Conservation (phyloP, 768 basidiomycete species). For the Amanita inopinata region DNA sequence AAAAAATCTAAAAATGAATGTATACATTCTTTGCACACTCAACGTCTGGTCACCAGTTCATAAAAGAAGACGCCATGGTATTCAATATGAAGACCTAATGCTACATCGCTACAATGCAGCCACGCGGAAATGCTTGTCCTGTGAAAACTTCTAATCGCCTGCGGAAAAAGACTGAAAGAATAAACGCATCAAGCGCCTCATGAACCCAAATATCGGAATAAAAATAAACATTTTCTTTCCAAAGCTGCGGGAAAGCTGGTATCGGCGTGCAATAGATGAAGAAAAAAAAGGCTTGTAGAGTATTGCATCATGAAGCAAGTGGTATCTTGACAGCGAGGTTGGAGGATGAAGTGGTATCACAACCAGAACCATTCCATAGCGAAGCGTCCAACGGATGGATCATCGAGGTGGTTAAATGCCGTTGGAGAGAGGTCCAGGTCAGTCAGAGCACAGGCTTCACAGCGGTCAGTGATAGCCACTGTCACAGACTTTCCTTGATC, state of each 20-base stretch:
- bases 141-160: constrained; percentile 14
- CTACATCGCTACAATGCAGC: constrained; percentile 11
- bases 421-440: constrained; percentile 56
- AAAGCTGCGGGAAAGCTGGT: constrained; percentile 1
- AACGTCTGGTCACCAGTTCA: constrained; percentile 1
- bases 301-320: background rate
- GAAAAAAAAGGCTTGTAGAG: constrained; percentile 10
- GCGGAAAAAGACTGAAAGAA: no score
- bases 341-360: constrained; percentile 16
- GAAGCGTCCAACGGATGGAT: constrained; percentile 33
- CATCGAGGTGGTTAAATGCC: constrained; percentile 45
- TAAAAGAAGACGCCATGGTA: background rate
- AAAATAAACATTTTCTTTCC: constrained; percentile 3
- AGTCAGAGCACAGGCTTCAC: constrained; percentile 37
- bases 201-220: constrained; percentile 13
- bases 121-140: constrained; percentile 12
- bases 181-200: constrained; percentile 20
- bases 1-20: constrained; percentile 1
- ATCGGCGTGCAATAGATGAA: constrained; percentile 7
- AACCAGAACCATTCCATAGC: constrained; percentile 42
- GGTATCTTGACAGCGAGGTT: constrained; percentile 3
- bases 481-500: constrained; percentile 41
- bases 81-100: background rate
- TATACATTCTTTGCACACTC: background rate
- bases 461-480: constrained; percentile 53